Conservation (phyloP, 108 stramenopile genomes). For the Skeletonema tropicum region DNA sequence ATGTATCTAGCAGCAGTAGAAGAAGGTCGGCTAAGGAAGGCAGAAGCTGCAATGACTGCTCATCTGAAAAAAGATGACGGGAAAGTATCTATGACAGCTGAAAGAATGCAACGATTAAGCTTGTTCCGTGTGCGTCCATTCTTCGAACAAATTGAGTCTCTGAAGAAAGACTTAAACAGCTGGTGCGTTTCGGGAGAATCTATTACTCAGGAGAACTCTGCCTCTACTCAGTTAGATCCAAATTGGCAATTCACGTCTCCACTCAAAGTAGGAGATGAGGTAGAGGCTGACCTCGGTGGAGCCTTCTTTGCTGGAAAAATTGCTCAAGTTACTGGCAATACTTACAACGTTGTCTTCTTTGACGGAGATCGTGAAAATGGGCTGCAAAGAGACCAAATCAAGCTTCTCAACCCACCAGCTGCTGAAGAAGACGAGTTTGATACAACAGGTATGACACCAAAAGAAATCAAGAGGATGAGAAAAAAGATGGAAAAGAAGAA, state of each 20-base stretch:
- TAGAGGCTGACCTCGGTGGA: constrained; percentile 86
- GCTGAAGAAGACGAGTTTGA: constrained; percentile 48
- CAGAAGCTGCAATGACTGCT: constrained; percentile 78
- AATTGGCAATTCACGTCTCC: constrained; percentile 74
- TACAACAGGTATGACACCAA: constrained; percentile 73
- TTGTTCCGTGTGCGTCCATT: constrained; percentile 75
- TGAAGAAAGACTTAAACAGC: constrained; percentile 52
- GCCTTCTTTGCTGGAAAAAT: constrained; percentile 82
- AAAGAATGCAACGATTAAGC: constrained; percentile 74
- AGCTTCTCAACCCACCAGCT: constrained; percentile 63
- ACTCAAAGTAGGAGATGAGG: constrained; percentile 71
- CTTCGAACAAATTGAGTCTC: constrained; percentile 66
- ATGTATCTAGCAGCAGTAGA: constrained; percentile 87
- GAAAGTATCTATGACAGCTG: constrained; percentile 56
- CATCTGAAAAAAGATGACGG: constrained; percentile 46
- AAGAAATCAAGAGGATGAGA: constrained; percentile 78
- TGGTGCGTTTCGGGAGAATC: constrained; percentile 58
- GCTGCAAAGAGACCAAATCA: constrained; percentile 63
- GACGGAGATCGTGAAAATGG: constrained; percentile 79
- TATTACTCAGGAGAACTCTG: background rate
- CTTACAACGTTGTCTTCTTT: constrained; percentile 80
- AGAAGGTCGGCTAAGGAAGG: constrained; percentile 68
- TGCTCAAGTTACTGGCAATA: constrained; percentile 49
- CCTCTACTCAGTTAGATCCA: constrained; percentile 36
- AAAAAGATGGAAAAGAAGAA: constrained; percentile 75